These are phyloP conservation scores for Hibiscus mutabilis DNA, from an alignment of 345 rosid genomes.

Conservation along the genomic window DNA sequence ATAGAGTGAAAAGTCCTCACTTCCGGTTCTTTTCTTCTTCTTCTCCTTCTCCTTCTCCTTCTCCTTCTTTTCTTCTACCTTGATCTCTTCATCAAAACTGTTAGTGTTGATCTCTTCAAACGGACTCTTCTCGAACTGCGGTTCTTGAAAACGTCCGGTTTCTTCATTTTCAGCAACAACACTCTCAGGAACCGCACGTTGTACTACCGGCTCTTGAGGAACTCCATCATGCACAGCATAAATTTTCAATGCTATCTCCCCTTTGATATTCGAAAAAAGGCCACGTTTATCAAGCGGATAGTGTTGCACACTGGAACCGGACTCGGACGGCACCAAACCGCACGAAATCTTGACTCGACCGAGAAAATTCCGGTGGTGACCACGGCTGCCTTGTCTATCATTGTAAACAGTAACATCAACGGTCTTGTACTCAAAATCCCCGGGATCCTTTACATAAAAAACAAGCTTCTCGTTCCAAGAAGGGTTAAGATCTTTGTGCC, in stretches of 20 bases:
- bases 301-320: slow-evolving; percentile 51
- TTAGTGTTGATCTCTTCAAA: slow-evolving; percentile 24
- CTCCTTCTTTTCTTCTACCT: slow-evolving; percentile 33
- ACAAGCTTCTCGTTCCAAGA: slow-evolving; percentile 65
- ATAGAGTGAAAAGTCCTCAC: slow-evolving; percentile 71
- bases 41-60: slow-evolving; percentile 52
- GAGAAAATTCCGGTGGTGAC: slow-evolving; percentile 50
- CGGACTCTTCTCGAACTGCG: slow-evolving; percentile 17
- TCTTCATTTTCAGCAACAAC: slow-evolving; percentile 10
- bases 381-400: slow-evolving; percentile 36
- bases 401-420: slow-evolving; percentile 50
- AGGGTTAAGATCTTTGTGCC: slow-evolving; percentile 61
- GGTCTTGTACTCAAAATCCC: slow-evolving; percentile 41
- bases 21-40: slow-evolving; percentile 36
- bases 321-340: slow-evolving; percentile 47
- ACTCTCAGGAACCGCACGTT: neutral
- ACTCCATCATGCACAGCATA: slow-evolving; percentile 29
- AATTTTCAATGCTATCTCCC: slow-evolving; percentile 59
- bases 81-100: slow-evolving; percentile 20
- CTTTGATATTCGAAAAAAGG: slow-evolving; percentile 62
- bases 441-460: slow-evolving; percentile 33
- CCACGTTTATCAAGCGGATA: slow-evolving; percentile 86
- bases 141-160: neutral
- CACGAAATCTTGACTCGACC: slow-evolving; percentile 82
- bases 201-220: neutral